phyloP scores from a whole-genome alignment of 192 early-diverging fungal genomes.

The Podila epicladia region DNA sequence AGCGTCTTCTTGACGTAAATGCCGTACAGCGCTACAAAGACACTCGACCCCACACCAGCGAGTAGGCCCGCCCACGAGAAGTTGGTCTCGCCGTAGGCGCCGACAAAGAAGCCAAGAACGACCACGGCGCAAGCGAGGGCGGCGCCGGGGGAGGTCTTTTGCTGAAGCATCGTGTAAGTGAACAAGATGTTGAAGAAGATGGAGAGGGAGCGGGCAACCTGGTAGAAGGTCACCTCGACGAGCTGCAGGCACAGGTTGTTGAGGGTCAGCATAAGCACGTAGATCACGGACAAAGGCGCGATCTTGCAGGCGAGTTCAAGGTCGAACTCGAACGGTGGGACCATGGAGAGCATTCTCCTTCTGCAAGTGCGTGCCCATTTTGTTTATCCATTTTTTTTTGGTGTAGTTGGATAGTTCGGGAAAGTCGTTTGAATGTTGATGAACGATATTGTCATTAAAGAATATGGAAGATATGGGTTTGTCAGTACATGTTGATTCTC shows the following conservation, averaged over 20 bases:
- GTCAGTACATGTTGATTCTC: not conserved
- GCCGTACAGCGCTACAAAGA: slow-evolving; percentile 75
- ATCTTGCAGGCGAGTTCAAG: slow-evolving; percentile 60
- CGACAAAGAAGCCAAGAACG: slow-evolving; percentile 70
- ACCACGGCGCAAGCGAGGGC: slow-evolving; percentile 67
- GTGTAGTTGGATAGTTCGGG: not conserved
- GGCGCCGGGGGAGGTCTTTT: slow-evolving; percentile 60
- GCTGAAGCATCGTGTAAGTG: slow-evolving; percentile 68
- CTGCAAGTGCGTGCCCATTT: slow-evolving; percentile 20
- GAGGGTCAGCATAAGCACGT: slow-evolving; percentile 72
- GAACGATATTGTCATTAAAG: too few species aligned
- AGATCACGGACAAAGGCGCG: slow-evolving; percentile 67
- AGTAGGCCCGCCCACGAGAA: slow-evolving; percentile 70
- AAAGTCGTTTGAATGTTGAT: too few species aligned
- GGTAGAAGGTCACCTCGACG: slow-evolving; percentile 77
- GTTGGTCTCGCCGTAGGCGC: slow-evolving; percentile 73
- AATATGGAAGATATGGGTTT: too few species aligned
- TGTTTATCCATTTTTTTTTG: not conserved
- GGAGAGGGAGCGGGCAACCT: slow-evolving; percentile 72
- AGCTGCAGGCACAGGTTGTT: slow-evolving; percentile 73
- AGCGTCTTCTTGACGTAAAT: slow-evolving; percentile 78
- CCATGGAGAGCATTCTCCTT: slow-evolving; percentile 58
- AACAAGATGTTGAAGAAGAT: slow-evolving; percentile 76
- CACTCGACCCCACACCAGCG: slow-evolving; percentile 70
- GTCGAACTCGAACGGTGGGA: slow-evolving; percentile 73